phyloP scores from a whole-genome alignment of 177 flowering plant species.

The Tripterygium wilfordii region DNA sequence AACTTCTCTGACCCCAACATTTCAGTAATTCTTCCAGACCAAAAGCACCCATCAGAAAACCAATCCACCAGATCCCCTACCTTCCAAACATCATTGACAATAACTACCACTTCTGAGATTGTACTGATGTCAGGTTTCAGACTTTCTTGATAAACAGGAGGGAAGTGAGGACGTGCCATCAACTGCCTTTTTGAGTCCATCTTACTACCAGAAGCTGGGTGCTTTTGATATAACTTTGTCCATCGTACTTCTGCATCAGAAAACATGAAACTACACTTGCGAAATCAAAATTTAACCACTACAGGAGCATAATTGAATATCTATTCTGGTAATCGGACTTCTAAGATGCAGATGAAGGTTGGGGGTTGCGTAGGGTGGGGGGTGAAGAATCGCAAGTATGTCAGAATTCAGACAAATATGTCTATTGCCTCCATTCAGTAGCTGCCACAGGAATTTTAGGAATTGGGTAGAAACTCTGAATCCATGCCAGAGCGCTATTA shows the following conservation, averaged over 20 bases:
- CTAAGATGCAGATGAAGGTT: too few species aligned
- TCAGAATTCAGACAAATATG: too few species aligned
- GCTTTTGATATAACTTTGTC: conserved; percentile 39
- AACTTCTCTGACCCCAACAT: conserved; percentile 40
- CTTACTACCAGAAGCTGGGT: conserved; percentile 9
- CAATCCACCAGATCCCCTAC: conserved; percentile 91
- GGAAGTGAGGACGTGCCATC: conserved; percentile 82
- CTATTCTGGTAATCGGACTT: too few species aligned
- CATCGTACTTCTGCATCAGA: conserved; percentile 34
- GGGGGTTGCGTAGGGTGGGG: too few species aligned
- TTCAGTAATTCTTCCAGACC: conserved; percentile 61
- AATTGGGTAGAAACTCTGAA: too few species aligned
- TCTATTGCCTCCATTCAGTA: too few species aligned
- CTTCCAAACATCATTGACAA: conserved; percentile 54
- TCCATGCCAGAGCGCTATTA: too few species aligned
- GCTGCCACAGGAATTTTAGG: too few species aligned
- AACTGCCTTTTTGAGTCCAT: conserved; percentile 24
- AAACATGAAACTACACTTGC: not conserved
- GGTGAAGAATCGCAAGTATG: too few species aligned
- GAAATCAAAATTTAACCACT: not conserved
- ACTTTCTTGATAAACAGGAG: conserved; percentile 34
- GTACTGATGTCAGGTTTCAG: conserved; percentile 24
- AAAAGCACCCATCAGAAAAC: conserved; percentile 57
- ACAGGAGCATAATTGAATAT: too few species aligned
- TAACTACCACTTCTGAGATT: conserved; percentile 39